Evolutionary conservation across 208 protist species (phyloP).

Genomic region (Crithidia mellificae): DNA sequence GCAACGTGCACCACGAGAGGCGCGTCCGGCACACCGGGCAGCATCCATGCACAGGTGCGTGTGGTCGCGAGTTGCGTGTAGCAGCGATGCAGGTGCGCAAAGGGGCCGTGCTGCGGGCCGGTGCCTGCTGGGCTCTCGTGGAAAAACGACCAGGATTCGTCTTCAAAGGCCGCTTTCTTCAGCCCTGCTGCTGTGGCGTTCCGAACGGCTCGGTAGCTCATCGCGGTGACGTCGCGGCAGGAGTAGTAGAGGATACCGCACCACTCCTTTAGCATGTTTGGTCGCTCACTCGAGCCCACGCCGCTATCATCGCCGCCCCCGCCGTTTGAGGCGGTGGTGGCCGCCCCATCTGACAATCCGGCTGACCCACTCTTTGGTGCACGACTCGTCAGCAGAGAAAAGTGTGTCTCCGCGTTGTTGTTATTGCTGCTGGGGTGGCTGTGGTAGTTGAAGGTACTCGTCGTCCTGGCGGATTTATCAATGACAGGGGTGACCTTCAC

Average conservation of each 20-base stretch:
- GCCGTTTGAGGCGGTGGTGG: background rate
- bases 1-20: slow-evolving; percentile 33
- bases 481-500: too few relatives aligned
- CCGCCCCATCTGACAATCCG: too few relatives aligned
- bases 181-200: slow-evolving; percentile 4
- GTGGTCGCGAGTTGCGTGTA: slow-evolving; percentile 28
- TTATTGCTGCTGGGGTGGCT: too few relatives aligned
- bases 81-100: background rate
- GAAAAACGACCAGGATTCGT: background rate
- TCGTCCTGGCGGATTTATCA: too few relatives aligned
- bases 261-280: slow-evolving; percentile 12
- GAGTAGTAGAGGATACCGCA: slow-evolving; percentile 11
- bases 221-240: background rate
- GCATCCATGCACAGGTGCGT: slow-evolving; percentile 20
- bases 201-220: background rate
- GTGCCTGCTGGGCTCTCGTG: background rate
- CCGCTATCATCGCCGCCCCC: background rate
- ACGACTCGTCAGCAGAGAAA: too few relatives aligned
- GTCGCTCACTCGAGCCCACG: background rate
- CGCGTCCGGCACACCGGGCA: slow-evolving; percentile 16
- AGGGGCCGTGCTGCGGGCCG: background rate
- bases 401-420: too few relatives aligned
- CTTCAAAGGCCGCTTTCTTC: slow-evolving; percentile 6
- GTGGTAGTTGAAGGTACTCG: too few relatives aligned
- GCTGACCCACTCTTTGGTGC: too few relatives aligned